A percentile compares a stretch with the other conserved stretches of the same genome.
Evolutionary conservation across 768 basidiomycete species (phyloP).

Genomic region (Calocybe gangraenosa): DNA sequence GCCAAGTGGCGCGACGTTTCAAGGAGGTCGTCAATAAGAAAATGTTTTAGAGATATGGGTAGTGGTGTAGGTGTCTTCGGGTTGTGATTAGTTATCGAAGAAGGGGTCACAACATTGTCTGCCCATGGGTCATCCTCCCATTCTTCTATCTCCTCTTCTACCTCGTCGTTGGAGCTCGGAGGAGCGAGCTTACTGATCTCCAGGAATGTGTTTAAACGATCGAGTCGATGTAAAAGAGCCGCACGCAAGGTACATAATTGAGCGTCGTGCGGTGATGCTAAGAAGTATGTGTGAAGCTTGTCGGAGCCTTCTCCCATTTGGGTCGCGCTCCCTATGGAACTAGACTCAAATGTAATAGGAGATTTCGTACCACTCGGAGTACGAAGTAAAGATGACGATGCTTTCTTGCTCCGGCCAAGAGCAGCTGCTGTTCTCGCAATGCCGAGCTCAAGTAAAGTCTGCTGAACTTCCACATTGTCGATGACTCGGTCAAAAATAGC

Average conservation of each 20-base stretch:
- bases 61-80: conserved; percentile 27
- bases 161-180: conserved; percentile 27
- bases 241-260: conserved; percentile 62
- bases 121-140: conserved; percentile 83
- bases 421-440: conserved; percentile 53
- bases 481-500: conserved; percentile 68
- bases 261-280: conserved; percentile 52
- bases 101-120: conserved; percentile 30
- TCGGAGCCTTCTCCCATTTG: conserved; percentile 8
- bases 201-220: conserved; percentile 69
- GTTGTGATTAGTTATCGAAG: conserved; percentile 25
- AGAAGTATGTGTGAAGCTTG: conserved; percentile 51
- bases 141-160: conserved; percentile 53
- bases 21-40: conserved; percentile 57
- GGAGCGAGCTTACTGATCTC: conserved; percentile 49
- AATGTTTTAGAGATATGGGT: conserved; percentile 54
- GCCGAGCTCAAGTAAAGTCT: conserved; percentile 57
- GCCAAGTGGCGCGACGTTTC: conserved; percentile 65
- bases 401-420: conserved; percentile 41
- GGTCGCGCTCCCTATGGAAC: background rate
- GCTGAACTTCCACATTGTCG: conserved; percentile 52
- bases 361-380: conserved; percentile 3
- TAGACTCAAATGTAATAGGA: background rate
- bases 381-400: conserved; percentile 15
- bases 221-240: conserved; percentile 63